phyloP scores from a whole-genome alignment of 495 filamentous ascomycete genomes.

The Aspergillus homomorphus region DNA sequence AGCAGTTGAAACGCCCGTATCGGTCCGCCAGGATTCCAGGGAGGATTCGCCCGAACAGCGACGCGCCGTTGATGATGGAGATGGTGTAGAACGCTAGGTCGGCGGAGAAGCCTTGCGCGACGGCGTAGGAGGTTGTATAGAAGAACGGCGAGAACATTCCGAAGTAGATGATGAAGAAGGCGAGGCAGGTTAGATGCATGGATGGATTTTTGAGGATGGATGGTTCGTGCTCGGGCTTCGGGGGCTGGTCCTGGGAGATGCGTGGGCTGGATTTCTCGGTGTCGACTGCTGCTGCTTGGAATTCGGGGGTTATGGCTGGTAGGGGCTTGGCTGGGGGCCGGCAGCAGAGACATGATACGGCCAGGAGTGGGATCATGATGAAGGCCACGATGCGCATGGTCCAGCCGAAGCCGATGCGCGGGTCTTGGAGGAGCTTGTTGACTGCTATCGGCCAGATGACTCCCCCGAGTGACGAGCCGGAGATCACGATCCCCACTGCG shows the following conservation, averaged over 20 bases:
- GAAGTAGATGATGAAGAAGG: slow-evolving; percentile 42
- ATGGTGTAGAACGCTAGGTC: slow-evolving; percentile 42
- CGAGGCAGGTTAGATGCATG: slow-evolving; percentile 48
- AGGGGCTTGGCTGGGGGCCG: slow-evolving; percentile 35
- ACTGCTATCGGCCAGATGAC: slow-evolving; percentile 49
- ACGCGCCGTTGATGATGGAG: slow-evolving; percentile 47
- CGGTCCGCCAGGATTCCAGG: slow-evolving; percentile 63
- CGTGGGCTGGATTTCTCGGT: not conserved
- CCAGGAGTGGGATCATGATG: slow-evolving; percentile 52
- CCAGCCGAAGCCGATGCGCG: slow-evolving; percentile 45
- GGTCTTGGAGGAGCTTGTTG: slow-evolving; percentile 29
- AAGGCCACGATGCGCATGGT: slow-evolving; percentile 50
- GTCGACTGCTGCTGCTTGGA: not conserved
- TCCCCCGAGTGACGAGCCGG: slow-evolving; percentile 57
- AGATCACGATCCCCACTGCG: slow-evolving; percentile 53
- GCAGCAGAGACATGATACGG: slow-evolving; percentile 42
- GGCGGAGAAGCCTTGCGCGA: slow-evolving; percentile 31
- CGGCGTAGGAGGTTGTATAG: slow-evolving; percentile 39
- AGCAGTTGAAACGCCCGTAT: slow-evolving; percentile 67
- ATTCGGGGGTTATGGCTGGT: not conserved
- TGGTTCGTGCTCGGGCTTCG: slow-evolving; percentile 17
- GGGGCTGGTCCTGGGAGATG: not conserved
- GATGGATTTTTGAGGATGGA: slow-evolving; percentile 23
- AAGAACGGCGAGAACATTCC: slow-evolving; percentile 50
- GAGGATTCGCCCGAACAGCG: slow-evolving; percentile 39